Base-by-base conservation (phyloP, 495 filamentous ascomycete genomes). In the Penicillium daleae region DNA sequence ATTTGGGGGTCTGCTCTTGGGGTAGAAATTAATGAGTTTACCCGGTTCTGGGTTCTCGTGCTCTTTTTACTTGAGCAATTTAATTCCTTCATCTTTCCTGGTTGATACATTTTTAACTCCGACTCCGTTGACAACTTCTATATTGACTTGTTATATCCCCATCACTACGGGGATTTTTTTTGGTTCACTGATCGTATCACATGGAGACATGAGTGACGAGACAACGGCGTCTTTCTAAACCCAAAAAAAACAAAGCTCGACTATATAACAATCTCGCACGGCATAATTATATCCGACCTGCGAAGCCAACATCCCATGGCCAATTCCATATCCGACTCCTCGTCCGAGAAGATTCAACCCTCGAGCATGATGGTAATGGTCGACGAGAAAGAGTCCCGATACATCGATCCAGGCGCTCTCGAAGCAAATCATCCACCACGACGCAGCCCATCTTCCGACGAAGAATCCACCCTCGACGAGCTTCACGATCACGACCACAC, bases 391-490 rank as follows among this genome's bases (percentile, higher is more conserved):
- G 50, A 61, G 33, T 42, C 46, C 10, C 21, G 53, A 17, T 29
- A 52, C 17, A 6, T 22, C 37, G 48, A 62, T 19, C 53, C 59
- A 1, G 4, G 54, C 0, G 26, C 62, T 26, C 61, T 64, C 24
- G 61, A 61, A 12, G 52, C 50, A 27, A 63, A 57, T n/a, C 19
- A 44, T 21, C 35, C 60, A 31, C 56, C 19, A 24, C 61, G n/a
- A 8, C n/a, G n/a, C n/a, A 53, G 24, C n/a, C 10, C 46, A 4
- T 62, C 58, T 5, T 66, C 59, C 31, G 68, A 75, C 27, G 71
- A 76, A 24, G 74, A 76, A 61, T 67, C 66, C 3, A 63, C 48
- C 12, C 35, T 67, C 35, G 66, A 51, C 46, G 56, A 67, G 8
- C 17, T 31, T 10, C 21, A 46, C 40, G 13, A 52, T 9, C 13